Base-by-base conservation (phyloP, 2,329 filamentous ascomycete species). In the Ambrosiella xylebori region DNA sequence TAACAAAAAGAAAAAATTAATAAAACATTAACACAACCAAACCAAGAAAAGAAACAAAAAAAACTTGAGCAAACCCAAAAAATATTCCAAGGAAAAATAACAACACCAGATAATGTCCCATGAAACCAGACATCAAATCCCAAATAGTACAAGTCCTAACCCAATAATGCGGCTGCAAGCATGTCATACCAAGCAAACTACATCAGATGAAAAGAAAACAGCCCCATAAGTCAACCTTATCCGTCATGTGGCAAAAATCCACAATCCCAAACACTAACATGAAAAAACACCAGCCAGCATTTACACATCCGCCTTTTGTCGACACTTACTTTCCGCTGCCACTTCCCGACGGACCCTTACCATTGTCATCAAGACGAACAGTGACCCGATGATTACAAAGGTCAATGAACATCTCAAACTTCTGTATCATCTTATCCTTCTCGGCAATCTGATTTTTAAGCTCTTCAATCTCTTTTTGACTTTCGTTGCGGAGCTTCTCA, bases 321-420 rank as follows among this genome's bases (percentile, higher is more conserved):
- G 15, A 27, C 17, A 37, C 13, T 44, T 60, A 58, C 56, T 57
- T 60, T 37, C 38, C 45, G 5, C 52, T 45, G 57, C 62, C 58
- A 54, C 47, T 61, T 51, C 57, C 57, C n/a, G 47, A 27, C 59
- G 53, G 57, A 37, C 61, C 66, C 65, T 58, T 65, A 68, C 40
- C 55, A 3, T 59, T 56, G 38, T 61, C 60, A 19, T 58, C 68
- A 12, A 83, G 70, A 61, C 76, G 78, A 57, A 82, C 72, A 73
- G 84, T 84, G 61, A 84, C 80, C 54, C 81, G 71, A 65, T 82
- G 74, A 64, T 84, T 84, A 66, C 80, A 84, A 57, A 84, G 82
- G 66, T 84, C 81, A 64, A 84, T 83, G 57, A 84, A 84, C 76
- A 81, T 81, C 68, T 84, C 80, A 63, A 83, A 84, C 65, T 77